These are phyloP conservation scores for Blastocystis sp. DNA, from an alignment of 352 stramenopile species.

Conservation along the genomic window DNA sequence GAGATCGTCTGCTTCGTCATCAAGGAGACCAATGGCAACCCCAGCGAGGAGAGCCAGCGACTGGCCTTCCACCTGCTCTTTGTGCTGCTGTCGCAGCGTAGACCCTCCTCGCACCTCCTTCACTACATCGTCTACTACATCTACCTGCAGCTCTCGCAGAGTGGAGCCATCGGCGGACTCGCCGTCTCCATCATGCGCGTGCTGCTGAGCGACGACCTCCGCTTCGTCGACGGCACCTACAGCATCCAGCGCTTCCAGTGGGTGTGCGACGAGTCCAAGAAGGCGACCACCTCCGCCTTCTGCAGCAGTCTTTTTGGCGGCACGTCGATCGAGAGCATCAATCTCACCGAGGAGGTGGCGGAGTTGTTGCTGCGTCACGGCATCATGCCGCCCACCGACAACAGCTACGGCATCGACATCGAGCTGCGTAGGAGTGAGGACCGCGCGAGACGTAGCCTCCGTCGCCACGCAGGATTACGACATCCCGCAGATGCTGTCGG, in stretches of 20 bases:
- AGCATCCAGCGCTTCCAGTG: not conserved
- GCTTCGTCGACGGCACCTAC: not conserved
- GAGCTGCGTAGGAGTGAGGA: not conserved
- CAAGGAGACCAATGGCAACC: slow-evolving; percentile 22
- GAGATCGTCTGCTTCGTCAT: slow-evolving; percentile 39
- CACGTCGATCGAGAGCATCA: not conserved
- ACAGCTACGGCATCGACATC: not conserved
- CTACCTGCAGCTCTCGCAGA: not conserved
- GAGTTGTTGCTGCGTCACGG: not conserved
- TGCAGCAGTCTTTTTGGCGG: not conserved
- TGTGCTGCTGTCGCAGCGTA: not conserved
- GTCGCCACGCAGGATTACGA: not conserved
- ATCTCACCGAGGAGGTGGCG: not conserved
- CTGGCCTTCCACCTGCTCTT: slow-evolving; percentile 6
- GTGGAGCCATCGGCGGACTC: not conserved
- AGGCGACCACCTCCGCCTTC: not conserved
- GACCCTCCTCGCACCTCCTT: not conserved
- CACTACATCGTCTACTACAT: slow-evolving; percentile 35
- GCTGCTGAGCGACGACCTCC: not conserved
- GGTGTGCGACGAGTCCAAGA: not conserved
- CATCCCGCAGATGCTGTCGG: not conserved
- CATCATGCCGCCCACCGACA: not conserved
- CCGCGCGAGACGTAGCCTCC: not conserved
- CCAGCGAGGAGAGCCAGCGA: not conserved
- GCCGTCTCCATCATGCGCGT: not conserved